Evolutionary conservation across 371 early-diverging fungal genomes (phyloP), one percentile per base, ranked within the genome.

Genomic region (Umbelopsis sp.): DNA sequence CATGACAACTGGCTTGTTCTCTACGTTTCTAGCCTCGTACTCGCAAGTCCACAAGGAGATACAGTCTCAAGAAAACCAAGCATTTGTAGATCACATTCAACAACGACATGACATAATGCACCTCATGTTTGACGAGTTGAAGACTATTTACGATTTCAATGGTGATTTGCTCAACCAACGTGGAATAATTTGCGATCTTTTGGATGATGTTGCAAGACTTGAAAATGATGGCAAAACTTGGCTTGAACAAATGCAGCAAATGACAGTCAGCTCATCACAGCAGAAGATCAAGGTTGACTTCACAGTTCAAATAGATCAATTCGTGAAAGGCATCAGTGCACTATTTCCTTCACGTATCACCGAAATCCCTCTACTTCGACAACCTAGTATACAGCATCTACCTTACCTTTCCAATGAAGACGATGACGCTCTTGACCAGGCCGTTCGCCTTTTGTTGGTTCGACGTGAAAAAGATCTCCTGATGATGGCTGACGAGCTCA

Each of bases 401-500:
- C 35, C 51, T 22, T 29, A 48, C 44, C 4, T 22, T 20, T 41
- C 41, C 16, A 63, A 50, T 50, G 68, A 68, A 22, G 44, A 45
- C 24, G 24, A 63, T 8, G 69, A 68, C 22, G 68, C 69, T 32
- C 32, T 35, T 8, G 35, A 57, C 32, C 18, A 71, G 8, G 70
- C 66, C 3, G 78, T 81, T 12, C 69, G 68, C 10, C 57, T 74
- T 24, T 76, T 74, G 10, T 65, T 84, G 3, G 69, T 68, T 11
- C 20, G 57, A 12, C 73, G 80, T 20, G 52, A 80, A 10, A 67
- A 69, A 9, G 70, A 71, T 4, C 62, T 86, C 18, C 63, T 79
- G 10, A 37, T 50, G 2, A 52, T 83, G 3, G 74, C 75, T 25
- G 78, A 79, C 18, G 73, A 78, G n/a, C 69, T 83, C 1, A 76